Evolutionary conservation across 1,284 basidiomycete species (phyloP).

Genomic region (Ceratobasidium sp.): DNA sequence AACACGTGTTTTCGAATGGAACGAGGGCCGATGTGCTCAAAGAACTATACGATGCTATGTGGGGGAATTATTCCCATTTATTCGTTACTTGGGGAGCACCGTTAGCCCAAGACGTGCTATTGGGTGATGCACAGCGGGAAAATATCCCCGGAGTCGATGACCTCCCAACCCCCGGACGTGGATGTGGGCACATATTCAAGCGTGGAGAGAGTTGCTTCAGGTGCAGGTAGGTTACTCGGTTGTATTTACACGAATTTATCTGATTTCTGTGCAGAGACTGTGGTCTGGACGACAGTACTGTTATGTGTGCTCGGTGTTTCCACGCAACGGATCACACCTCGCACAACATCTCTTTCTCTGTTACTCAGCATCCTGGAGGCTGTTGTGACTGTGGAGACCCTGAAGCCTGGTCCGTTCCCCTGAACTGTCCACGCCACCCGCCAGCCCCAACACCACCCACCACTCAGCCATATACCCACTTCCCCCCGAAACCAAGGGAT

Average conservation of each 20-base stretch:
- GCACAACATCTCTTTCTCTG: slow-evolving; percentile 90
- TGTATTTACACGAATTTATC: slow-evolving; percentile 1
- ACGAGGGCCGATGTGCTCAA: slow-evolving; percentile 76
- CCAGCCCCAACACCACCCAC: slow-evolving; percentile 49
- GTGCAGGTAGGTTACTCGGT: slow-evolving; percentile 73
- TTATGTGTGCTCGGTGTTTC: slow-evolving; percentile 87
- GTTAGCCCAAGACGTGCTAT: slow-evolving; percentile 64
- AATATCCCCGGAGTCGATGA: slow-evolving; percentile 63
- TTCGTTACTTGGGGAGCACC: slow-evolving; percentile 65
- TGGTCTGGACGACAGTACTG: slow-evolving; percentile 83
- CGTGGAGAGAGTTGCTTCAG: slow-evolving; percentile 86
- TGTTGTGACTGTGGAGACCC: slow-evolving; percentile 92
- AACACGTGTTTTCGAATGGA: slow-evolving; percentile 71
- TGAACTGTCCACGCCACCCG: slow-evolving; percentile 74
- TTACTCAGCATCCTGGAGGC: slow-evolving; percentile 85
- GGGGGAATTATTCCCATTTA: slow-evolving; percentile 70
- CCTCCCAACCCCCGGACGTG: slow-evolving; percentile 64
- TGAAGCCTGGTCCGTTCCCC: slow-evolving; percentile 76
- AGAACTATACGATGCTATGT: slow-evolving; percentile 77
- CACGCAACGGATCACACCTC: slow-evolving; percentile 78
- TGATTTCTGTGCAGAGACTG: slow-evolving; percentile 70
- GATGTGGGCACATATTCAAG: slow-evolving; percentile 77
- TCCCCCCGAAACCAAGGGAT: slow-evolving; percentile 45
- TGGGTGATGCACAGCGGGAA: slow-evolving; percentile 69
- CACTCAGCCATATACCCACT: slow-evolving; percentile 44